Conservation (phyloP, 2,329 filamentous ascomycete species). For the Rachicladosporium sp. region DNA sequence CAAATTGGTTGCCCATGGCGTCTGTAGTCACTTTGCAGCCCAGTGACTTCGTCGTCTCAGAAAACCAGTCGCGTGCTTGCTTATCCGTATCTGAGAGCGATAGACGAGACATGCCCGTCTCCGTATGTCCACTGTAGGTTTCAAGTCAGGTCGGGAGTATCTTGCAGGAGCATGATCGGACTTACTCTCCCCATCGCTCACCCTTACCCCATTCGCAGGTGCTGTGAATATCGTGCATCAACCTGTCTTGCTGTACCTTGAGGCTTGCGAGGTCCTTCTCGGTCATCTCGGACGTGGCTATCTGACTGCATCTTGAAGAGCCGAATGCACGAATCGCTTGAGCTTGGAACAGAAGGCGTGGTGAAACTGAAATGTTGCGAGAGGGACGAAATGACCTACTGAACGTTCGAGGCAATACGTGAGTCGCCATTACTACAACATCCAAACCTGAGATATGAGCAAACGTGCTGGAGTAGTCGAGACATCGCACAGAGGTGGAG, state of each 20-base stretch:
- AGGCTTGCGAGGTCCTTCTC: slow-evolving; percentile 40
- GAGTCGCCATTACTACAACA: too few species aligned
- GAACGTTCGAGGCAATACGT: too few species aligned
- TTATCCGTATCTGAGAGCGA: slow-evolving; percentile 61
- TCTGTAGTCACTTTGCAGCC: slow-evolving; percentile 59
- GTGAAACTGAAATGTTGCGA: neutral
- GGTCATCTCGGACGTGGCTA: slow-evolving; percentile 36
- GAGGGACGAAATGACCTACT: too few species aligned
- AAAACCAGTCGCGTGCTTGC: slow-evolving; percentile 63
- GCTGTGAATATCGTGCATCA: slow-evolving; percentile 52
- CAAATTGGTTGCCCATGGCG: slow-evolving; percentile 71
- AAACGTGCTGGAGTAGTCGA: too few species aligned
- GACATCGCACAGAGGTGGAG: too few species aligned
- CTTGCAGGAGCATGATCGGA: slow-evolving; percentile 7
- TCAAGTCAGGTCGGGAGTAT: neutral
- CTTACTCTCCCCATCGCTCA: slow-evolving; percentile 55
- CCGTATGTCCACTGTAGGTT: slow-evolving; percentile 36
- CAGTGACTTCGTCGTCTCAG: slow-evolving; percentile 46
- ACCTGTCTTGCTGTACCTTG: slow-evolving; percentile 45
- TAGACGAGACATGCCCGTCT: slow-evolving; percentile 68
- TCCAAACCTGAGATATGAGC: too few species aligned
- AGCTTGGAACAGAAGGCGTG: neutral
- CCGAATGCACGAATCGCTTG: too few species aligned
- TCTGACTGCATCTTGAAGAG: neutral
- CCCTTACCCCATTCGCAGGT: slow-evolving; percentile 57